Percentiles rank a stretch among this genome's conserved stretches.
These are phyloP conservation scores for Lantana camara DNA, from an alignment of 257 asterid genomes.

Conservation along the genomic window DNA sequence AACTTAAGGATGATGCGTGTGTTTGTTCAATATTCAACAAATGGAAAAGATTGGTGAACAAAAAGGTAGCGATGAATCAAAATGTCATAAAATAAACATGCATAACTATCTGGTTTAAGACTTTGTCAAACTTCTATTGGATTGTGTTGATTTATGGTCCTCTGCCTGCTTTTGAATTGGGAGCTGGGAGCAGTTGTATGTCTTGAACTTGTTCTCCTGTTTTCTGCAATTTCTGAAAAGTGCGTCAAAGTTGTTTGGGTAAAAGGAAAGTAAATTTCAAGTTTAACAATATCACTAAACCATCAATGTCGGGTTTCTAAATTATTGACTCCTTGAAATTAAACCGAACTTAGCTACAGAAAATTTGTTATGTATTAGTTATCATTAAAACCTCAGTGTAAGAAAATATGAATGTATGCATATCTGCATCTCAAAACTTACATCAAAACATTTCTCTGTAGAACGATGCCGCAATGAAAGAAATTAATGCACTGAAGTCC, in stretches of 20 bases:
- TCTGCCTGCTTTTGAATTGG: slow-evolving; percentile 14
- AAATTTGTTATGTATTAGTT: background rate
- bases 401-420: slow-evolving; percentile 14
- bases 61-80: background rate
- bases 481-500: slow-evolving; percentile 53
- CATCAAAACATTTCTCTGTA: slow-evolving; percentile 28
- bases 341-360: background rate
- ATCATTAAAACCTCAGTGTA: slow-evolving; percentile 6
- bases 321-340: slow-evolving; percentile 1
- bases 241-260: background rate
- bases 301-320: background rate
- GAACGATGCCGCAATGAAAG: slow-evolving; percentile 60
- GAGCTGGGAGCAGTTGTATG: background rate
- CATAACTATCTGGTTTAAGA: background rate
- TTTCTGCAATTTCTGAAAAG: background rate
- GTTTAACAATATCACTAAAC: background rate
- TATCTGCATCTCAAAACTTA: slow-evolving; percentile 21
- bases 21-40: background rate
- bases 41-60: background rate
- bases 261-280: background rate
- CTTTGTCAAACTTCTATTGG: too few relatives aligned
- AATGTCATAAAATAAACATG: too few relatives aligned
- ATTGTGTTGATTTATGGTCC: background rate
- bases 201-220: background rate
- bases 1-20: background rate